These are phyloP conservation scores for Ascochyta rabiei DNA, from an alignment of 2,329 filamentous ascomycete genomes.

Conservation along the genomic window DNA sequence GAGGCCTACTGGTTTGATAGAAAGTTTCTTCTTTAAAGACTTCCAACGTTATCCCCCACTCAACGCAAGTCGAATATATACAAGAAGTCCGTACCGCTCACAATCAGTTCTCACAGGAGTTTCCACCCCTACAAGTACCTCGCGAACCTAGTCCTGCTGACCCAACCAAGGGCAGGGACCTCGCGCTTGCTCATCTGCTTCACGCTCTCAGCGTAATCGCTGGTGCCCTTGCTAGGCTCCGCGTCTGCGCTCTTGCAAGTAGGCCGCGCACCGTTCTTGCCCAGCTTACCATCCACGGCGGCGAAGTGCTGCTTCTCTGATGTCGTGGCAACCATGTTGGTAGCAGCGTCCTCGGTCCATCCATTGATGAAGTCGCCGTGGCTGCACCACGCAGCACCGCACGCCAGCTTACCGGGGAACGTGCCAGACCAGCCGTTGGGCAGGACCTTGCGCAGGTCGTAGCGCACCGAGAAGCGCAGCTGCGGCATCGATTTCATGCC, in stretches of 20 bases:
- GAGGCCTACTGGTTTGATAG: background rate
- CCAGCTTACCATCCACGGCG: slow-evolving; percentile 45
- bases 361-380: slow-evolving; percentile 59
- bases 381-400: slow-evolving; percentile 49
- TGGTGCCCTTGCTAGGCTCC: slow-evolving; percentile 51
- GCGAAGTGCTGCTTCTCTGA: slow-evolving; percentile 45
- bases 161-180: slow-evolving; percentile 8
- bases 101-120: background rate
- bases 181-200: slow-evolving; percentile 28
- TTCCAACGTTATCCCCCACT: background rate
- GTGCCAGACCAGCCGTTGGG: slow-evolving; percentile 54
- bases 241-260: slow-evolving; percentile 49
- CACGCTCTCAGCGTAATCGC: slow-evolving; percentile 50
- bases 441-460: slow-evolving; percentile 52
- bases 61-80: background rate
- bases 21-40: background rate
- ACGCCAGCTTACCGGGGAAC: slow-evolving; percentile 53
- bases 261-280: slow-evolving; percentile 38
- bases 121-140: slow-evolving; percentile 2
- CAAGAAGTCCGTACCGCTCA: background rate
- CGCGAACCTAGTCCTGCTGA: slow-evolving; percentile 8
- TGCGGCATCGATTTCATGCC: slow-evolving; percentile 56
- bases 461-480: slow-evolving; percentile 56
- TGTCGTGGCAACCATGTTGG: slow-evolving; percentile 51
- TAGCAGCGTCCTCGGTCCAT: slow-evolving; percentile 51